Evolutionary conservation across 1,139 yeast species (phyloP), one percentile per base, ranked within the genome.

Genomic region (Arxiozyma telluris): DNA sequence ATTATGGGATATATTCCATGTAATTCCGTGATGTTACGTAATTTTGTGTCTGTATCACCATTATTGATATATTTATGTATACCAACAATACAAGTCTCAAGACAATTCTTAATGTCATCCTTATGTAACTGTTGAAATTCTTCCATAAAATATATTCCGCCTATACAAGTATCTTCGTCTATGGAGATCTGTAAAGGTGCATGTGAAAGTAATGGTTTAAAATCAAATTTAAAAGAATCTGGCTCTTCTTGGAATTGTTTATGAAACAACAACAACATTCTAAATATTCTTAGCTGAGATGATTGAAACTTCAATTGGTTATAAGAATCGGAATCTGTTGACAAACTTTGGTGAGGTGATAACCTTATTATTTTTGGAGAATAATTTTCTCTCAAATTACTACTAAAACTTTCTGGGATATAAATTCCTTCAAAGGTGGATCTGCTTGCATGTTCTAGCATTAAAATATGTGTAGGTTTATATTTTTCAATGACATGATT

Each of bases 21-120:
- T 9, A 38, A 22, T 22, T 41, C 30, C 1, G 49, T 38, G 1
- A 27, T 20, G 6, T 43, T 47, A 6, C 48, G 17, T 11, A 62
- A 59, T 4, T 34, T 23, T 1, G 20, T 20, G 4, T 38, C 34
- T 2, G 17, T 34, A 34, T 34, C 22, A 18, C n/a, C 9, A 0
- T 59, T 41, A 0, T 41, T 41, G 5, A 51, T 54, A 6, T 47
- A 42, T 1, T 57, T 44, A 56, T 76, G 76, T 0, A 83, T 51
- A 0, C 80, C 85, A 53, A 81, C 78, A 2, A 81, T 71, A 0
- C 83, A 75, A 1, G 83, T 76, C 56, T 83, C 88, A 11, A 83
- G 57, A 59, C 81, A 72, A 12, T 70, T 64, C 11, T 66, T 61
- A 1, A 82, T 55, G 60, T 80, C 83, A 1, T 66, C 68, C 17